Percentiles rank a stretch among this genome's conserved stretches.
Evolutionary conservation across 2,329 filamentous ascomycete genomes (phyloP).

Genomic region (Colletotrichum liriopes): DNA sequence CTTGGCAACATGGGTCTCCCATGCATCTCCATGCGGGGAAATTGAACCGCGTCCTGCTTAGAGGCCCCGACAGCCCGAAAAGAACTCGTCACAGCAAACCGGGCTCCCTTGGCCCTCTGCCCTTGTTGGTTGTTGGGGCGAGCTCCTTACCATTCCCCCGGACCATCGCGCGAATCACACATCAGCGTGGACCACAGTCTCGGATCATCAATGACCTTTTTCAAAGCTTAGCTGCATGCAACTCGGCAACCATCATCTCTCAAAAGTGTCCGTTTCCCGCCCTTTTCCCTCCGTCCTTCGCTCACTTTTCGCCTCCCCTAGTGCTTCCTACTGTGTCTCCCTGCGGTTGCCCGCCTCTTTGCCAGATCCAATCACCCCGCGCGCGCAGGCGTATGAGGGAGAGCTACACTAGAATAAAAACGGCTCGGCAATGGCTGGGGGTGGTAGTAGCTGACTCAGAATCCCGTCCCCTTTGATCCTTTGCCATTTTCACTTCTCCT

Average conservation of each 20-base stretch:
- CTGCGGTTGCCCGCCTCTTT: not conserved
- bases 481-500: not conserved
- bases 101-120: not conserved
- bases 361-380: not conserved
- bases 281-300: not conserved
- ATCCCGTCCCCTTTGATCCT: slow-evolving; percentile 15
- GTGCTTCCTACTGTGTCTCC: not conserved
- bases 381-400: slow-evolving; percentile 1
- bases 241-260: slow-evolving; percentile 16
- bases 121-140: not conserved
- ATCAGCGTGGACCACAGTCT: slow-evolving; percentile 17
- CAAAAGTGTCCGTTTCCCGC: not conserved
- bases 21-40: slow-evolving; percentile 32
- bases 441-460: slow-evolving; percentile 38
- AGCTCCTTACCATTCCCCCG: not conserved
- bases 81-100: slow-evolving; percentile 1
- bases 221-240: slow-evolving; percentile 24
- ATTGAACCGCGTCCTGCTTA: slow-evolving; percentile 18
- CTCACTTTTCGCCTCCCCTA: not conserved
- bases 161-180: slow-evolving; percentile 19
- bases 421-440: slow-evolving; percentile 29
- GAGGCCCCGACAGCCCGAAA: slow-evolving; percentile 23
- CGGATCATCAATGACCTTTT: slow-evolving; percentile 30
- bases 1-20: slow-evolving; percentile 28
- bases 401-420: slow-evolving; percentile 20